These are phyloP conservation scores for Chlorella ohadii DNA, from an alignment of 139 green algal species.

Conservation along the genomic window DNA sequence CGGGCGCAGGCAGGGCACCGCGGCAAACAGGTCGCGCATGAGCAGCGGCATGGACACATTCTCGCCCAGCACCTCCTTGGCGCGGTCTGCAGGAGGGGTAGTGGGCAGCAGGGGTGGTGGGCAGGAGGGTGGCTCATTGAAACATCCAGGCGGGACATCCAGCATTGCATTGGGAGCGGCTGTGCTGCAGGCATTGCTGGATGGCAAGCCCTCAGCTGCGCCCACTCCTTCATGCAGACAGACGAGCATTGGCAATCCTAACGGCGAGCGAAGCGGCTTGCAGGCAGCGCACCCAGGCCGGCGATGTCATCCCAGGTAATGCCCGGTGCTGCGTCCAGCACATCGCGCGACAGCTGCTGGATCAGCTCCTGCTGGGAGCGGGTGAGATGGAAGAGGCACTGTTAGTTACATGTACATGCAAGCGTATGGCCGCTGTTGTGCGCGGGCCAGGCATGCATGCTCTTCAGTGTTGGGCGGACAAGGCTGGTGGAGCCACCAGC, in stretches of 20 bases:
- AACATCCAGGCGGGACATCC: too few relatives aligned
- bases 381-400: background rate
- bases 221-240: too few relatives aligned
- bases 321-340: conserved; percentile 77
- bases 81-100: background rate
- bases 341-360: conserved; percentile 77
- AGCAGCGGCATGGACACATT: conserved; percentile 88
- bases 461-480: too few relatives aligned
- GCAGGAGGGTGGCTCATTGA: background rate
- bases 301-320: conserved; percentile 83
- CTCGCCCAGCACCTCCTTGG: conserved; percentile 90
- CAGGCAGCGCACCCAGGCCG: conserved; percentile 45
- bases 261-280: too few relatives aligned
- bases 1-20: conserved; percentile 75
- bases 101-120: background rate
- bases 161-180: too few relatives aligned
- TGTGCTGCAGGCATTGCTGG: too few relatives aligned
- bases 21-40: conserved; percentile 89
- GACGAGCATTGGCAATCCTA: too few relatives aligned
- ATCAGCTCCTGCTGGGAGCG: conserved; percentile 67
- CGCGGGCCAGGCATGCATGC: too few relatives aligned
- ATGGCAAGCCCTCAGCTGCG: too few relatives aligned
- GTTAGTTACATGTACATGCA: background rate
- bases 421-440: too few relatives aligned
- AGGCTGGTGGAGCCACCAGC: too few relatives aligned